Conservation (phyloP, 169 alveolate genomes). For the Cryptosporidium bovis region DNA sequence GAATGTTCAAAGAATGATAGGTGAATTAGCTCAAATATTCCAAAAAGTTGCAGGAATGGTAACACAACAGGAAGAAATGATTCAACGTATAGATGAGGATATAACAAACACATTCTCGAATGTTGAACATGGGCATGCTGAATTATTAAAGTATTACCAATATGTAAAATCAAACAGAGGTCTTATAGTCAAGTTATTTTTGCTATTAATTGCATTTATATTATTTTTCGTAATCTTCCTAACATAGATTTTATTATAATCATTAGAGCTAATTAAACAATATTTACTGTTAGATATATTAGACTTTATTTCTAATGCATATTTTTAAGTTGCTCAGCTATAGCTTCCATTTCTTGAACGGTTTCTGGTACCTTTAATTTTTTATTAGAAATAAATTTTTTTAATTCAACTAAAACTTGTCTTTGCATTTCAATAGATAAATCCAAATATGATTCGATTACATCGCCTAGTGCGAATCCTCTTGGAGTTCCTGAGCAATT, state of each 20-base stretch:
- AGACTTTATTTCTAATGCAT: constrained; percentile 41
- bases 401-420: constrained; percentile 23
- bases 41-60: constrained; percentile 80
- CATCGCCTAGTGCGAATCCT: constrained; percentile 57
- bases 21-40: constrained; percentile 78
- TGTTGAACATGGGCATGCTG: constrained; percentile 76
- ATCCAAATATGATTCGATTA: constrained; percentile 37
- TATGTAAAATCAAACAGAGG: constrained; percentile 76
- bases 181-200: constrained; percentile 75
- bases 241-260: not conserved
- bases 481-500: constrained; percentile 70
- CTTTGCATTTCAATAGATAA: constrained; percentile 29
- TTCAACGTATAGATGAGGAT: constrained; percentile 74
- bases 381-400: not conserved
- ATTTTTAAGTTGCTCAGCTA: constrained; percentile 59
- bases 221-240: constrained; percentile 74
- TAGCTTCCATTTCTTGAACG: constrained; percentile 19
- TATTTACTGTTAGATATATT: too few species aligned
- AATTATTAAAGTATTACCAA: constrained; percentile 74
- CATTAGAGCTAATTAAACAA: not conserved
- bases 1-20: constrained; percentile 78
- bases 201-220: constrained; percentile 73
- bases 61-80: constrained; percentile 79
- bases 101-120: constrained; percentile 46
- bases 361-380: constrained; percentile 36